phyloP scores from a whole-genome alignment of 768 basidiomycete species.

The Suillus placidus region DNA sequence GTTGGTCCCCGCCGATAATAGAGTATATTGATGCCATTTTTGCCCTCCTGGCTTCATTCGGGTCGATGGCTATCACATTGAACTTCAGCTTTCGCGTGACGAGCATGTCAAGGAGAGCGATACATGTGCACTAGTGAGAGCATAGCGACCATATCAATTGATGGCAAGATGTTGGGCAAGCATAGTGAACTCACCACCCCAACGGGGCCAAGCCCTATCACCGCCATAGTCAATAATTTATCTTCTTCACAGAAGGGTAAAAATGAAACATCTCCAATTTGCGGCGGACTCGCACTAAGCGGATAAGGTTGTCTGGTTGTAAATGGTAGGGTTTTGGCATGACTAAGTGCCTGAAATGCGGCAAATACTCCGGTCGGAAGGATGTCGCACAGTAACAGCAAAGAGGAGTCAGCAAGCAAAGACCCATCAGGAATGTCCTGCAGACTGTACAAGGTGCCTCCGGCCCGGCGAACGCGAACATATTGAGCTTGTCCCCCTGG shows the following conservation, averaged over 20 bases:
- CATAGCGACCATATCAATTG: neutral
- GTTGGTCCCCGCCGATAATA: conserved; percentile 47
- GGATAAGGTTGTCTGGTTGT: conserved; percentile 66
- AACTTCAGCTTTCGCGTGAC: conserved; percentile 47
- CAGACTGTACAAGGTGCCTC: conserved; percentile 74
- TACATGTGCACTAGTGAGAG: conserved; percentile 52
- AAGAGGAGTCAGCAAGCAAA: conserved; percentile 62
- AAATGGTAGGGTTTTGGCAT: conserved; percentile 68
- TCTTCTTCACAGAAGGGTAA: conserved; percentile 48
- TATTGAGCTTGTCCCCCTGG: conserved; percentile 83
- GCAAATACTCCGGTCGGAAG: conserved; percentile 82
- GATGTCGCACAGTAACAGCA: conserved; percentile 76
- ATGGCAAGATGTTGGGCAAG: conserved; percentile 5
- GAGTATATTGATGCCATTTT: conserved; percentile 64
- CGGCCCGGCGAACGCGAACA: conserved; percentile 76
- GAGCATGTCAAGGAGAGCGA: conserved; percentile 66
- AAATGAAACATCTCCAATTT: conserved; percentile 6
- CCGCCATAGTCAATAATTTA: conserved; percentile 56
- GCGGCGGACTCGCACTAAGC: conserved; percentile 19
- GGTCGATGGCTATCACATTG: conserved; percentile 68
- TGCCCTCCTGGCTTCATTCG: conserved; percentile 53
- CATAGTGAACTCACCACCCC: conserved; percentile 51
- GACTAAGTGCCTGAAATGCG: conserved; percentile 68
- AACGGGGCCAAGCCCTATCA: conserved; percentile 80
- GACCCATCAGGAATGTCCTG: conserved; percentile 50